Evolutionary conservation across 1,284 basidiomycete species (phyloP), one percentile per base, ranked within the genome.

Genomic region (Amylostereum chailletii): DNA sequence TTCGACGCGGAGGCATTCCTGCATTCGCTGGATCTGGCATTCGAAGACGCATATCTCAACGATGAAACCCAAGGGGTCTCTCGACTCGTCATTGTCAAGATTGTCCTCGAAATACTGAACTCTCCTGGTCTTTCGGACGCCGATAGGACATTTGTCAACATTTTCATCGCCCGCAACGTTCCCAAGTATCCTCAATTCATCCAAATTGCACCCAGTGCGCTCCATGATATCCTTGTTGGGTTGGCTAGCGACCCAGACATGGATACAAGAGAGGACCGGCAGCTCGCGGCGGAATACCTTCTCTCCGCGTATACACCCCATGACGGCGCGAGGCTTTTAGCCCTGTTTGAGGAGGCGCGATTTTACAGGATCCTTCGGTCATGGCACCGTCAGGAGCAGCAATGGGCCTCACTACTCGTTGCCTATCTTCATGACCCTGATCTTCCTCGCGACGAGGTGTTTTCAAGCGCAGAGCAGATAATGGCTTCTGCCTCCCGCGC

Each of bases 141-240:
- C 34, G 90, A 90, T 61, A 69, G 73, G 47, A 91, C 88, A 2
- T 91, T 99, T 64, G 75, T 95, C 45, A 83, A 94, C 62, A 97
- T 99, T 57, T 99, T 99, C 66, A 79, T 98, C 51, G 91, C 96
- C 1, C 86, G 94, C 51, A 99, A 98, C 64, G 81, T 96, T 10
- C 91, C 96, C 0, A 99, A 98, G 68, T 99, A 98, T 65, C 85
- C 88, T 0, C 94, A 97, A 66, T 94, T 87, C 66, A 77, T 98
- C 52, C 69, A 77, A 51, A 74, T 94, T 37, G 67, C 82, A 0
- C 81, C 79, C 2, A 83, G 77, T 41, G 72, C 79, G 1, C 72
- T 94, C 3, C 85, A 93, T 55, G 72, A 71, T 40, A 82, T 98
- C 55, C 78, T 99, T 36, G 72, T 88, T 44, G 78, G 79, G 6